A percentile compares a stretch with the other conserved stretches of the same genome.
These are phyloP conservation scores for Fraxinus excelsior DNA, from an alignment of 257 asterid species.

Conservation along the genomic window DNA sequence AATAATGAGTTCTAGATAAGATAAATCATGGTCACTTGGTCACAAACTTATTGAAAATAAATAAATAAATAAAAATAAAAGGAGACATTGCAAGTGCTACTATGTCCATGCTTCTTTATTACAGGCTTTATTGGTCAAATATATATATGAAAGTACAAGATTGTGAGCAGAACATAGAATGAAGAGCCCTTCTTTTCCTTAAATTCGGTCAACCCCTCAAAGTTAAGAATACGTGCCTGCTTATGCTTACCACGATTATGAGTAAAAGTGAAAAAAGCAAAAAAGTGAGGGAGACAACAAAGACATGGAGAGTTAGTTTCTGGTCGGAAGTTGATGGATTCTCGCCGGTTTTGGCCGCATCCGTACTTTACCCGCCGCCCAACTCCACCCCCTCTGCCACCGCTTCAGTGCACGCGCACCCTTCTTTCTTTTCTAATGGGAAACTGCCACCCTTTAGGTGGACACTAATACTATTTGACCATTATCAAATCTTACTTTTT, in stretches of 20 bases:
- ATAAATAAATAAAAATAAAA: neutral
- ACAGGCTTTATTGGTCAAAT: neutral
- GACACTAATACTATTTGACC: slow-evolving; percentile 19
- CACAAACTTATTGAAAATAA: neutral
- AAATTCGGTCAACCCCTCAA: slow-evolving; percentile 39
- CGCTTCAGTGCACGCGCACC: slow-evolving; percentile 53
- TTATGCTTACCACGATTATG: neutral
- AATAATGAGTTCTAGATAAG: neutral
- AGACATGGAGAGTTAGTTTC: slow-evolving; percentile 24
- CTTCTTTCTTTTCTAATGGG: slow-evolving; percentile 31
- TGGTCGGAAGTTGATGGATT: slow-evolving; percentile 35
- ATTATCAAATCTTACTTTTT: neutral
- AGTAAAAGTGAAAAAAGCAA: slow-evolving; percentile 21
- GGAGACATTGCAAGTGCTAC: neutral
- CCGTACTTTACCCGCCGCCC: slow-evolving; percentile 54
- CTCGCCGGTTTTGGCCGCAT: slow-evolving; percentile 50
- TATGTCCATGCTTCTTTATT: neutral
- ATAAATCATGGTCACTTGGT: neutral
- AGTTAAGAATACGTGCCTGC: slow-evolving; percentile 18
- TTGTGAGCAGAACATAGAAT: neutral
- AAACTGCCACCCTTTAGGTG: slow-evolving; percentile 49
- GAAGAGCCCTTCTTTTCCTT: slow-evolving; percentile 16
- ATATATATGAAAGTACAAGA: neutral
- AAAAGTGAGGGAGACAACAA: slow-evolving; percentile 31
- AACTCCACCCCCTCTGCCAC: slow-evolving; percentile 32